Conservation (phyloP, 106 monocot genomes). For the Amphibolis antarctica region DNA sequence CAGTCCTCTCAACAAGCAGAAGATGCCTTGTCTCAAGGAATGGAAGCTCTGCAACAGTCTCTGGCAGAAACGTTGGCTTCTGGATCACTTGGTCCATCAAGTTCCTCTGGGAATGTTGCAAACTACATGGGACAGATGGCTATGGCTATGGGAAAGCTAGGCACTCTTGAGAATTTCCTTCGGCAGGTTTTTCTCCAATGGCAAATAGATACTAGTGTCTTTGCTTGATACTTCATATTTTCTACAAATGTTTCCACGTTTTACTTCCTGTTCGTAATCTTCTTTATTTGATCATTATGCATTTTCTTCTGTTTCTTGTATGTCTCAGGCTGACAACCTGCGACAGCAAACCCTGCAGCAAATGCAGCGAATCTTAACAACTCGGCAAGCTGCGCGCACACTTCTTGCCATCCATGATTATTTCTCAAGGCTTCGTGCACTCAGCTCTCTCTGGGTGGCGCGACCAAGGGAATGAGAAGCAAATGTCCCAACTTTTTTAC, state of each 20-base stretch:
- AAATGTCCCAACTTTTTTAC: background rate
- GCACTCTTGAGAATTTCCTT: constrained; percentile 82
- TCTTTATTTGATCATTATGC: background rate
- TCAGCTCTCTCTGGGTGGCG: constrained; percentile 43
- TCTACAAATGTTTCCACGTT: too few species aligned
- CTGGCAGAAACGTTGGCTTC: constrained; percentile 75
- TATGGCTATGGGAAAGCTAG: constrained; percentile 97
- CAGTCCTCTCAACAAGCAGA: constrained; percentile 93
- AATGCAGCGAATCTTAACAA: constrained; percentile 43
- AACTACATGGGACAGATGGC: constrained; percentile 99
- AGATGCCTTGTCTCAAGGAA: constrained; percentile 89
- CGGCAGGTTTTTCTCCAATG: constrained; percentile 43
- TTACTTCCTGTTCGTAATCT: too few species aligned
- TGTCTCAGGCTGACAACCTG: constrained; percentile 39
- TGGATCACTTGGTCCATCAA: constrained; percentile 61
- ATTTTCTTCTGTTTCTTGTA: background rate
- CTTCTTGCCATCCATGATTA: constrained; percentile 43
- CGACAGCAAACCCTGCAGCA: constrained; percentile 50
- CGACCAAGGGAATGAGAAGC: constrained; percentile 22
- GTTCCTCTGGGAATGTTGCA: constrained; percentile 80
- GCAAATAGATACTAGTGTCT: background rate
- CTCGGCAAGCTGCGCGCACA: constrained; percentile 44
- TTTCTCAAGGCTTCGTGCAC: constrained; percentile 45
- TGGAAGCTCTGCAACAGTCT: constrained; percentile 88
- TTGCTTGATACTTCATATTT: too few species aligned